These are phyloP conservation scores for Heliosperma pusillum DNA, from an alignment of 148 eudicot genomes.

Conservation along the genomic window DNA sequence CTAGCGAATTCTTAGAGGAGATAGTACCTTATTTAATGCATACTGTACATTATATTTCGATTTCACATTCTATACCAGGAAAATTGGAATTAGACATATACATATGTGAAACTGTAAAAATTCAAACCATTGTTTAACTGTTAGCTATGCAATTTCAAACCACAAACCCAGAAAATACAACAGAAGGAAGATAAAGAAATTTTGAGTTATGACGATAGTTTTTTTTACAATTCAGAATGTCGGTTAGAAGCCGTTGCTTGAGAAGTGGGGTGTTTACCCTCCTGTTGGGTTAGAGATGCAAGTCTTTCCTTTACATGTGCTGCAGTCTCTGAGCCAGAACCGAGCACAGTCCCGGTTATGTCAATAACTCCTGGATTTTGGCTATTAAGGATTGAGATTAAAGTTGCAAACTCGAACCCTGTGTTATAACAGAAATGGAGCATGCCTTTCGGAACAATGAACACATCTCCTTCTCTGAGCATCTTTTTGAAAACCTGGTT, in stretches of 20 bases:
- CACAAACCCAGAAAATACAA: conserved; percentile 10
- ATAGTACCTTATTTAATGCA: neutral
- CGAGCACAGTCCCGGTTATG: conserved; percentile 45
- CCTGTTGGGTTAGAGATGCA: conserved; percentile 11
- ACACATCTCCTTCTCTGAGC: conserved; percentile 72
- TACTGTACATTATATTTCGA: neutral
- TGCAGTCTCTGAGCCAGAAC: conserved; percentile 31
- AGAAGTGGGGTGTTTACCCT: conserved; percentile 10
- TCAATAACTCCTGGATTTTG: conserved; percentile 80
- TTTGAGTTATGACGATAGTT: neutral
- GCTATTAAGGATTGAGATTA: conserved; percentile 62
- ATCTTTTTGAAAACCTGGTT: conserved; percentile 51
- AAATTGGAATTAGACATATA: neutral
- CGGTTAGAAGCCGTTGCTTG: conserved; percentile 10
- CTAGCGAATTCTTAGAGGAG: too few species aligned
- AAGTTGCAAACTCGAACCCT: conserved; percentile 57
- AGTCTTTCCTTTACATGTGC: conserved; percentile 31
- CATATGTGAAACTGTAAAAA: neutral
- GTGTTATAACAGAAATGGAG: conserved; percentile 63
- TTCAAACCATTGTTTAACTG: neutral
- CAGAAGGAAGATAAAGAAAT: neutral
- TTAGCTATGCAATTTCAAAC: conserved; percentile 2
- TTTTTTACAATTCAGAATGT: conserved; percentile 27
- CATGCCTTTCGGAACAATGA: conserved; percentile 75
- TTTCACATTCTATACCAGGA: conserved; percentile 4